Evolutionary conservation across 2,329 filamentous ascomycete genomes (phyloP).

Genomic region (Drechslera avenae): DNA sequence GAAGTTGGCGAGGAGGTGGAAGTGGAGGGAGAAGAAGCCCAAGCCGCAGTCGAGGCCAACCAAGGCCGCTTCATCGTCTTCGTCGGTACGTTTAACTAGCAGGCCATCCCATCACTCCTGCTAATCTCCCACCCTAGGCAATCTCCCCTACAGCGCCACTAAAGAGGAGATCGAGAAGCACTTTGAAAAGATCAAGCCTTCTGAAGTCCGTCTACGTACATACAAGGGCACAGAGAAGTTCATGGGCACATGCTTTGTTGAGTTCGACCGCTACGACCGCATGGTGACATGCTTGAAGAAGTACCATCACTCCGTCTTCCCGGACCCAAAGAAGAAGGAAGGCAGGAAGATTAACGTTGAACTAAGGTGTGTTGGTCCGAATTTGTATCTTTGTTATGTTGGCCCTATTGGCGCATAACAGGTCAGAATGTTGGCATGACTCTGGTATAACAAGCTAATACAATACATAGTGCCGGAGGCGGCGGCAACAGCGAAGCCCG

Average conservation of each 20-base stretch:
- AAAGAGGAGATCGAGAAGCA: constrained; percentile 71
- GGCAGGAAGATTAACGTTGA: constrained; percentile 88
- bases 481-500: constrained; percentile 77
- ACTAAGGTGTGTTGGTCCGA: constrained; percentile 65
- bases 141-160: constrained; percentile 85
- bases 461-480: constrained; percentile 70
- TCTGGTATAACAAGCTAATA: constrained; percentile 13
- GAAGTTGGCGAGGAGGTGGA: constrained; percentile 25
- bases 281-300: constrained; percentile 93
- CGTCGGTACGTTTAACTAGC: constrained; percentile 59
- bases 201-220: constrained; percentile 63
- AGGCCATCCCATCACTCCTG: not conserved
- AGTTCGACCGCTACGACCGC: constrained; percentile 83
- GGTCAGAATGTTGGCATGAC: no score
- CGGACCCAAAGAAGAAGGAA: constrained; percentile 59
- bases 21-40: constrained; percentile 20
- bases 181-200: constrained; percentile 76
- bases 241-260: constrained; percentile 64
- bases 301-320: constrained; percentile 84
- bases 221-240: constrained; percentile 46
- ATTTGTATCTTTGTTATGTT: not conserved
- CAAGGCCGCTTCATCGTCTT: constrained; percentile 75
- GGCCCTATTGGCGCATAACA: not conserved
- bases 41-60: constrained; percentile 25
- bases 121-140: constrained; percentile 60